phyloP scores from a whole-genome alignment of 371 early-diverging fungal species.

The Apophysomyces sp. region DNA sequence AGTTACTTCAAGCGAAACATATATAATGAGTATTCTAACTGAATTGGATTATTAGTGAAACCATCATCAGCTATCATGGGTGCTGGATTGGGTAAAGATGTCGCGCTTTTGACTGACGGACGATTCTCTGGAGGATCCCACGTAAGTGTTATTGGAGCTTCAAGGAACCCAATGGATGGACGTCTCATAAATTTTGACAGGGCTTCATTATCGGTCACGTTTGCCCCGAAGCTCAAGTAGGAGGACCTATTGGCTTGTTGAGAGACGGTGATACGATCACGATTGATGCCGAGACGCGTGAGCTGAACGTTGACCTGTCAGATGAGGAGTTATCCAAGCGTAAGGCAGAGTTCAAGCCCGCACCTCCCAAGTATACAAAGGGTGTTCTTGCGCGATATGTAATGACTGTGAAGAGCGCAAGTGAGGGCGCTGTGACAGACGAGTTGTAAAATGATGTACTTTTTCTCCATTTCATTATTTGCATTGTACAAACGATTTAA shows the following conservation, averaged over 20 bases:
- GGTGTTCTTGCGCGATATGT: slow-evolving; percentile 92
- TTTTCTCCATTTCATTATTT: neutral
- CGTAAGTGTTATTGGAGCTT: slow-evolving; percentile 36
- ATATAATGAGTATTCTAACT: neutral
- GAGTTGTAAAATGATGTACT: slow-evolving; percentile 38
- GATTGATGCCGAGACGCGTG: slow-evolving; percentile 81
- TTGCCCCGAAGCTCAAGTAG: slow-evolving; percentile 95
- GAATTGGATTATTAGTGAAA: slow-evolving; percentile 55
- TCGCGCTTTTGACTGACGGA: slow-evolving; percentile 95
- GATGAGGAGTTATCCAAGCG: slow-evolving; percentile 79
- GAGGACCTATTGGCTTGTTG: slow-evolving; percentile 93
- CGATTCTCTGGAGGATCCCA: slow-evolving; percentile 97
- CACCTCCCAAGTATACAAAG: slow-evolving; percentile 81
- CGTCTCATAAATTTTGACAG: slow-evolving; percentile 20
- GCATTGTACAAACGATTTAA: neutral
- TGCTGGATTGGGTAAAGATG: slow-evolving; percentile 95
- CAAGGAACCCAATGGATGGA: neutral
- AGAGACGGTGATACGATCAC: slow-evolving; percentile 83
- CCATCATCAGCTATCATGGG: slow-evolving; percentile 98
- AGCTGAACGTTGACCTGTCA: slow-evolving; percentile 72
- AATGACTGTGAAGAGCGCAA: slow-evolving; percentile 82
- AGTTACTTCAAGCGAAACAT: slow-evolving; percentile 9
- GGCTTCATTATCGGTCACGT: slow-evolving; percentile 99
- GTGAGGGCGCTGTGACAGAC: slow-evolving; percentile 86
- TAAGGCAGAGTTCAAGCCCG: slow-evolving; percentile 68